Conservation (phyloP, 2,329 filamentous ascomycete genomes). For the Pseudogymnoascus sp. region DNA sequence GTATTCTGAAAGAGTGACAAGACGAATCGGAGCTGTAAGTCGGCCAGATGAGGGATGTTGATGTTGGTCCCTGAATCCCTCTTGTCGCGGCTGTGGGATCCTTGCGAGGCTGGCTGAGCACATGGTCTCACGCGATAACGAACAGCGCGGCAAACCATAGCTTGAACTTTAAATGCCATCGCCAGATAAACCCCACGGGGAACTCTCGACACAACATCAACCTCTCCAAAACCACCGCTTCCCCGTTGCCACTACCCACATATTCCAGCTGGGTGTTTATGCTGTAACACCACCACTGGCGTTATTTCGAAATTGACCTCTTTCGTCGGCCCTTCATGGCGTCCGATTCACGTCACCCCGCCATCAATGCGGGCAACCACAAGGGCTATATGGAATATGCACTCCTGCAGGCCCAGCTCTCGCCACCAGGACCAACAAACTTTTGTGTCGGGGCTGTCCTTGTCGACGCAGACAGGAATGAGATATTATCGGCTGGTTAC, state of each 20-base stretch:
- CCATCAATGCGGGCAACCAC: conserved; percentile 20
- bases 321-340: conserved; percentile 11
- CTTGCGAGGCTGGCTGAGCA: background rate
- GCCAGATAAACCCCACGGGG: background rate
- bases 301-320: background rate
- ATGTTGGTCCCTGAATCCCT: background rate
- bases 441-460: conserved; percentile 94
- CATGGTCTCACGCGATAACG: background rate
- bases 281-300: background rate
- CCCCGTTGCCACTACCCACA: background rate
- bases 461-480: conserved; percentile 48
- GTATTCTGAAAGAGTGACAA: background rate
- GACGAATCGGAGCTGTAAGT: background rate
- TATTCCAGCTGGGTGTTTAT: background rate
- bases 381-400: conserved; percentile 58
- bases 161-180: background rate
- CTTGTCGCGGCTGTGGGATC: background rate
- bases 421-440: conserved; percentile 81
- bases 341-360: conserved; percentile 16
- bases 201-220: background rate
- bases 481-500: conserved; percentile 72
- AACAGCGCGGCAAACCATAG: background rate
- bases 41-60: background rate
- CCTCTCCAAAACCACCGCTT: background rate
- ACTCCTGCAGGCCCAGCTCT: conserved; percentile 67